A percentile compares a stretch with the other conserved stretches of the same genome.
Conservation (phyloP, 1,284 basidiomycete species). For the Ceratobasidium sp. region DNA sequence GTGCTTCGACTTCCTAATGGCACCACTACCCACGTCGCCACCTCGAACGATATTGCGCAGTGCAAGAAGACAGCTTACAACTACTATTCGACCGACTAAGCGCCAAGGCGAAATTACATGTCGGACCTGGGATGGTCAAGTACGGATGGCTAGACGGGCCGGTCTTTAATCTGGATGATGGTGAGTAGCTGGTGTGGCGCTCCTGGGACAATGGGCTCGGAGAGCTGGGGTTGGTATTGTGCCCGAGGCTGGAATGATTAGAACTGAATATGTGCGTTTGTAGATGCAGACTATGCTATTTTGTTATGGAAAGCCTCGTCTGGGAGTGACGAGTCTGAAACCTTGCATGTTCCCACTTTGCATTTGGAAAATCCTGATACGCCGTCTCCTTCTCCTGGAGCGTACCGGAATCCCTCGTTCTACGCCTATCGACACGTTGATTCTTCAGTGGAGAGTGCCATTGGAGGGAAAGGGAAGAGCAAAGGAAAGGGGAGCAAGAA, state of each 20-base stretch:
- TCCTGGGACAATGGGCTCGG: not conserved
- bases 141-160: conserved; percentile 76
- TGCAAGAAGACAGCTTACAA: conserved; percentile 73
- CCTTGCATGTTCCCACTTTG: conserved; percentile 62
- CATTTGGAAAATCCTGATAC: conserved; percentile 73
- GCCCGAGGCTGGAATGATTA: no score
- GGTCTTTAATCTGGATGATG: conserved; percentile 84
- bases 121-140: conserved; percentile 83
- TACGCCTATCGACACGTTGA: conserved; percentile 68
- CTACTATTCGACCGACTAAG: conserved; percentile 76
- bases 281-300: conserved; percentile 84
- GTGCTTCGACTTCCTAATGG: not conserved
- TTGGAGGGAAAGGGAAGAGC: conserved; percentile 30
- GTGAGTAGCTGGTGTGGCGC: conserved; percentile 58
- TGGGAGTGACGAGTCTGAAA: conserved; percentile 51
- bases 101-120: conserved; percentile 70
- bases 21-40: conserved; percentile 44
- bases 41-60: conserved; percentile 56
- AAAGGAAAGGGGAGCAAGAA: conserved; percentile 57
- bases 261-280: not conserved
- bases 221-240: not conserved
- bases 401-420: conserved; percentile 76
- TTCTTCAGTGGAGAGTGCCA: conserved; percentile 16
- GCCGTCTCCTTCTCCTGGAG: conserved; percentile 70
- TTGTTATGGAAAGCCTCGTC: conserved; percentile 75